phyloP scores from a whole-genome alignment of 257 asterid species.

The Nicotiana tomentosiformis region DNA sequence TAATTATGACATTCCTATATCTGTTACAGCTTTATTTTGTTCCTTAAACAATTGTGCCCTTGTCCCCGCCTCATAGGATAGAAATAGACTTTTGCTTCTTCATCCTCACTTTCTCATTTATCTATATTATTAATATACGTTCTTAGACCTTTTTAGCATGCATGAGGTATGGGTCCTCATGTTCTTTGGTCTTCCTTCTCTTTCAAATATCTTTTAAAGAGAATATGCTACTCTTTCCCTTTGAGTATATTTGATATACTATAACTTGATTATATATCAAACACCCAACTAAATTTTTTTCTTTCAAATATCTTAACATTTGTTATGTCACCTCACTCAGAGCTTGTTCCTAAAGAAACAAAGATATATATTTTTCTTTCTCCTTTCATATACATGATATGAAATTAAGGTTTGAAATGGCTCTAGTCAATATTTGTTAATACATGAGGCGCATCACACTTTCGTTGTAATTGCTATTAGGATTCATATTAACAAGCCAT shows the following conservation, averaged over 20 bases:
- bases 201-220: too few relatives aligned
- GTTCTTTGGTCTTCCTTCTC: too few relatives aligned
- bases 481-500: background rate
- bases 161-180: too few relatives aligned
- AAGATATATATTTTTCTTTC: background rate
- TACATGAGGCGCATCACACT: background rate
- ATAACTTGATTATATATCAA: too few relatives aligned
- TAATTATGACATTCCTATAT: background rate
- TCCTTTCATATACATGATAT: background rate
- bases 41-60: background rate
- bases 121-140: too few relatives aligned
- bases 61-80: background rate
- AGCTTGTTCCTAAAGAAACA: background rate
- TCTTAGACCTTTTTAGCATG: too few relatives aligned
- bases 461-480: background rate
- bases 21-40: background rate
- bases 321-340: too few relatives aligned
- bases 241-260: too few relatives aligned
- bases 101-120: background rate
- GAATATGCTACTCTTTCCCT: too few relatives aligned
- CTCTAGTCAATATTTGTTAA: background rate
- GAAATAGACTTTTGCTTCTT: background rate
- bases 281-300: too few relatives aligned
- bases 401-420: background rate
- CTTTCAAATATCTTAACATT: too few relatives aligned